These are phyloP conservation scores for Sinapis alba DNA, from an alignment of 441 rosid genomes.

Conservation along the genomic window DNA sequence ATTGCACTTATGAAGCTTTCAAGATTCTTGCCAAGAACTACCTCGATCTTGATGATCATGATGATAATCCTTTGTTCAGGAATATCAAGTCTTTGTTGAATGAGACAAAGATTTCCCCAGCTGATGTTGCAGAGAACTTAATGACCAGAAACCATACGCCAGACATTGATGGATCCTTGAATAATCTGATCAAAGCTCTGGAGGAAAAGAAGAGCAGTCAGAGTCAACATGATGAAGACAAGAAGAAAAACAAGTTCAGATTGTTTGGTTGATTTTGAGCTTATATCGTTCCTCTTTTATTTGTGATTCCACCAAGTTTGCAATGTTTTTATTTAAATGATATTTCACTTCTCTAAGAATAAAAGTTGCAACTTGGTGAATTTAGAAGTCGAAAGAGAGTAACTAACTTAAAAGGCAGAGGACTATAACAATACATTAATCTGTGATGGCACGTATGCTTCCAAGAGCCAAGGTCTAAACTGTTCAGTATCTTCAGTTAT, in stretches of 20 bases:
- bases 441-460: not conserved
- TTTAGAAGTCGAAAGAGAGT: not conserved
- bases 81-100: not conserved
- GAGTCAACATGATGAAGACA: not conserved
- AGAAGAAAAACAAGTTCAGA: not conserved
- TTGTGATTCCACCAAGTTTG: not conserved
- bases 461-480: constrained; percentile 18
- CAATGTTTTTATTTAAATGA: not conserved
- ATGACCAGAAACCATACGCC: not conserved
- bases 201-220: constrained; percentile 37
- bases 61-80: not conserved
- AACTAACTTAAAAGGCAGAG: not conserved
- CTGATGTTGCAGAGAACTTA: not conserved
- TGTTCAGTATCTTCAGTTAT: constrained; percentile 14
- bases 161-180: not conserved
- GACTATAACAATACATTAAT: constrained; percentile 26
- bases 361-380: not conserved
- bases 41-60: not conserved
- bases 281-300: not conserved
- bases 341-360: not conserved
- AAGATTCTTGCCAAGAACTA: not conserved
- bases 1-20: not conserved
- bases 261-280: not conserved
- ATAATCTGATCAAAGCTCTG: constrained; percentile 49
- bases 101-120: not conserved